Base-by-base conservation (phyloP, 257 asterid genomes). In the Solanum pinnatisectum region DNA sequence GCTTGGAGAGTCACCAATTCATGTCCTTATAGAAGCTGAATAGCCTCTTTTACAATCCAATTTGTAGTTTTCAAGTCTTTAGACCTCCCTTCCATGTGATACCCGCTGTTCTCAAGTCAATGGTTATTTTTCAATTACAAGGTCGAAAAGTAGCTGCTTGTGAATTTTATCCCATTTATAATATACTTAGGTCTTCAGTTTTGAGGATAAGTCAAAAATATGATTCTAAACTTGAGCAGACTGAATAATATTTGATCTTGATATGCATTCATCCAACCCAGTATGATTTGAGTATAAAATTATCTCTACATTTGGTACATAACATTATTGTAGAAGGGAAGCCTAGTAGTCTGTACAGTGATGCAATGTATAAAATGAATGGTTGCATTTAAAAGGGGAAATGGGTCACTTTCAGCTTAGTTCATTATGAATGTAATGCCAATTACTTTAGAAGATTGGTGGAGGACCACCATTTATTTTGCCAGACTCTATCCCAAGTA, bases 391-490 rank as follows among this genome's bases (percentile, higher is more conserved):
- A 32, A 78, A 86, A 88, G 92, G 87, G 68, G 89, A 79, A 90
- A 86, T 89, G 70, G 90, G 93, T 90, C 91, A 52, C 90, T 91
- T 87, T 85, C 90, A 79, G 32, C 46, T 83, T 27, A 60, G 87
- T 86, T 25, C 63, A 85, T 79, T 71, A 86, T 87, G 89, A 89
- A 72, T 89, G 89, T 89, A 42, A 74, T 86, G 87, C 92, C 95
- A 91, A 93, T 90, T 90, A 88, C 83, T 87, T 85, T 72, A 88
- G 87, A 83, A 79, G 89, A 87, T 82, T 70, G 91, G 90, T 84
- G 86, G 86, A 90, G 95, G 95, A 95, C 96, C 98, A 94, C 94
- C 89, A 84, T 89, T 87, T 87, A 71, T 84, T 88, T 89, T 65
- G 78, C 87, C 90, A 42, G 16, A 79, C 89, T 42, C 70, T 30